These are phyloP conservation scores for Wickerhamomyces bovis DNA, from an alignment of 805 yeast species.

Conservation along the genomic window DNA sequence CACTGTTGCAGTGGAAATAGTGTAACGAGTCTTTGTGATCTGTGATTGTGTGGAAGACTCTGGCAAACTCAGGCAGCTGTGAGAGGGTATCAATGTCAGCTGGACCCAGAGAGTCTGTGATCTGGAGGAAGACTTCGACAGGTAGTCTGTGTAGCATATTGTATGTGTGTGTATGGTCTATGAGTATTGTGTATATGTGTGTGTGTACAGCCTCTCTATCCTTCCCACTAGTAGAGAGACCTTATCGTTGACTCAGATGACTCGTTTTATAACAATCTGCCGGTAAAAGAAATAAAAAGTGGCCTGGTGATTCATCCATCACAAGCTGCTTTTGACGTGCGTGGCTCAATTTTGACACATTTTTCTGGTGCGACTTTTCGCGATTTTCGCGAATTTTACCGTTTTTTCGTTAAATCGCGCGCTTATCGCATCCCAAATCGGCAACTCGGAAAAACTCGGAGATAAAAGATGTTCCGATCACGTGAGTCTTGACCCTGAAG, in stretches of 20 bases:
- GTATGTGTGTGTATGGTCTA: background rate
- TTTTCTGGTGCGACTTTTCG: background rate
- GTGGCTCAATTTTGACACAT: background rate
- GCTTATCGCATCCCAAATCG: background rate
- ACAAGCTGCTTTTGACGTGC: background rate
- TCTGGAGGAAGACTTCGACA: background rate
- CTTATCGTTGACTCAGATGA: background rate
- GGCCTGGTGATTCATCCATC: background rate
- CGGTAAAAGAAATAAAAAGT: background rate
- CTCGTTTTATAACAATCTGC: background rate
- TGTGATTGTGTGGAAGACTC: conserved; percentile 2
- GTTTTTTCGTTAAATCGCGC: background rate
- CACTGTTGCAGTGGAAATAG: background rate
- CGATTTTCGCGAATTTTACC: too few relatives aligned
- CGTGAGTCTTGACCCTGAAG: too few relatives aligned
- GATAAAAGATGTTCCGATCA: too few relatives aligned
- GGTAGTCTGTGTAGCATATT: conserved; percentile 2
- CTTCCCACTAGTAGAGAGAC: background rate
- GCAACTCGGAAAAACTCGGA: background rate
- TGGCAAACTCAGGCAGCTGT: background rate
- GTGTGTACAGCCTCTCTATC: too few relatives aligned
- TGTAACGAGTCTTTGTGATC: background rate
- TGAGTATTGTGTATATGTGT: background rate
- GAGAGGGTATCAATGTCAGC: conserved; percentile 2
- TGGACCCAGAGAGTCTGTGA: conserved; percentile 1